Conservation (phyloP, 805 yeast genomes). For the Saturnispora saitoi region DNA sequence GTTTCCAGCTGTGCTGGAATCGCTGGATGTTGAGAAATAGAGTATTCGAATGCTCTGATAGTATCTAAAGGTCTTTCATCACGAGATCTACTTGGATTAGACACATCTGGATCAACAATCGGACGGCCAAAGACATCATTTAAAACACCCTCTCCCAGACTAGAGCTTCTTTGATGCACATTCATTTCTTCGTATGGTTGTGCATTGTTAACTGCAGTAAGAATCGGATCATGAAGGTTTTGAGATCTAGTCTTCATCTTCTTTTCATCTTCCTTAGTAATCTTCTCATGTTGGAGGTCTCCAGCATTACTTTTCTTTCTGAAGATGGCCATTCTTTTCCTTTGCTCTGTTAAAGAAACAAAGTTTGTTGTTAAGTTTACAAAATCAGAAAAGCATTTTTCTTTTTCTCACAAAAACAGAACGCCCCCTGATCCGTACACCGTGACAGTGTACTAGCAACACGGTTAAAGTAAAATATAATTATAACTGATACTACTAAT, state of each 20-base stretch:
- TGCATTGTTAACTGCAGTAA: slow-evolving; percentile 87
- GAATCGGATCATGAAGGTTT: slow-evolving; percentile 80
- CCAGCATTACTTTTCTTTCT: slow-evolving; percentile 26
- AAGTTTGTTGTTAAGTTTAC: background rate
- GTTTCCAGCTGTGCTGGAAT: slow-evolving; percentile 80
- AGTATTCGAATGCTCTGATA: slow-evolving; percentile 84
- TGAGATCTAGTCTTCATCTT: slow-evolving; percentile 57
- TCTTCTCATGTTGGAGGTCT: slow-evolving; percentile 20
- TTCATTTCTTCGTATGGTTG: slow-evolving; percentile 81
- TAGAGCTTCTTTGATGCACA: slow-evolving; percentile 28
- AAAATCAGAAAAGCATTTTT: background rate
- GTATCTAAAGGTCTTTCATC: slow-evolving; percentile 97
- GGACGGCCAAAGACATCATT: slow-evolving; percentile 83
- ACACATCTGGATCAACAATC: slow-evolving; percentile 71
- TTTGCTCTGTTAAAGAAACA: no score
- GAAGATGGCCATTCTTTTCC: slow-evolving; percentile 36
- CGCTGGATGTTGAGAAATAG: slow-evolving; percentile 80
- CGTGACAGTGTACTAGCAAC: background rate
- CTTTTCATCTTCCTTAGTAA: slow-evolving; percentile 43
- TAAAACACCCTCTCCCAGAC: slow-evolving; percentile 36
- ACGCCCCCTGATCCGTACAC: background rate
- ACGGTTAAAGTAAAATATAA: no score
- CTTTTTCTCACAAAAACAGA: background rate
- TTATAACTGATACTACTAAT: background rate
- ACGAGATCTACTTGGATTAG: slow-evolving; percentile 88